A percentile compares a stretch with the other conserved stretches of the same genome.
Conservation (phyloP, 179 eudicot species). For the Pouteria campechiana region DNA sequence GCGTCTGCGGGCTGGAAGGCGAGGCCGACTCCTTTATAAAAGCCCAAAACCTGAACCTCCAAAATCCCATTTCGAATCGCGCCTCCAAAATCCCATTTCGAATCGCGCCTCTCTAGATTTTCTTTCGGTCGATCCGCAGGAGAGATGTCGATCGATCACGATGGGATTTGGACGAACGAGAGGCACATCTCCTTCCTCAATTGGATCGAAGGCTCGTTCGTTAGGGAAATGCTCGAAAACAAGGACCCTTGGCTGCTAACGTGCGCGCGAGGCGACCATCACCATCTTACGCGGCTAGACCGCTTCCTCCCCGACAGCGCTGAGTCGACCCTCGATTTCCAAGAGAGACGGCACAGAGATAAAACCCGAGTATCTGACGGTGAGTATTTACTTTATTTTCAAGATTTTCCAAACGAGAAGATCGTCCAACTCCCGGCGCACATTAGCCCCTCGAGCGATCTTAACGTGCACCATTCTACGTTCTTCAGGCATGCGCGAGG, state of each 20-base stretch:
- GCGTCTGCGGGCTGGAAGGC: too few species aligned
- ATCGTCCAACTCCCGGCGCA: background rate
- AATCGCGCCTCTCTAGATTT: too few species aligned
- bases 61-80: too few species aligned
- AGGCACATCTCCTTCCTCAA: constrained; percentile 38
- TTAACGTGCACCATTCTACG: too few species aligned
- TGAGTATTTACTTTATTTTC: background rate
- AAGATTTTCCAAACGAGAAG: background rate
- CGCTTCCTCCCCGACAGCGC: constrained; percentile 43
- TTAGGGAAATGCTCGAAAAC: constrained; percentile 19
- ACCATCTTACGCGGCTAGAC: constrained; percentile 17
- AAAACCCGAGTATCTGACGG: constrained; percentile 11
- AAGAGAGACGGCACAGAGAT: background rate
- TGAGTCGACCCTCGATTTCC: constrained; percentile 50
- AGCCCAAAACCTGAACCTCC: too few species aligned
- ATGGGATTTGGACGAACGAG: constrained; percentile 39
- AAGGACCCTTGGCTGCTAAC: too few species aligned
- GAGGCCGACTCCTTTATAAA: too few species aligned
- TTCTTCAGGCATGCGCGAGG: too few species aligned
- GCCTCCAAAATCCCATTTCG: too few species aligned
- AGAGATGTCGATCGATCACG: background rate
- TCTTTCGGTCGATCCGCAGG: too few species aligned
- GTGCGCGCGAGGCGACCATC: too few species aligned
- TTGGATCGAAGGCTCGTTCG: constrained; percentile 46
- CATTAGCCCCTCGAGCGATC: too few species aligned